Evolutionary conservation across 2,329 filamentous ascomycete genomes (phyloP).

Genomic region (Waltergamsia citrina): DNA sequence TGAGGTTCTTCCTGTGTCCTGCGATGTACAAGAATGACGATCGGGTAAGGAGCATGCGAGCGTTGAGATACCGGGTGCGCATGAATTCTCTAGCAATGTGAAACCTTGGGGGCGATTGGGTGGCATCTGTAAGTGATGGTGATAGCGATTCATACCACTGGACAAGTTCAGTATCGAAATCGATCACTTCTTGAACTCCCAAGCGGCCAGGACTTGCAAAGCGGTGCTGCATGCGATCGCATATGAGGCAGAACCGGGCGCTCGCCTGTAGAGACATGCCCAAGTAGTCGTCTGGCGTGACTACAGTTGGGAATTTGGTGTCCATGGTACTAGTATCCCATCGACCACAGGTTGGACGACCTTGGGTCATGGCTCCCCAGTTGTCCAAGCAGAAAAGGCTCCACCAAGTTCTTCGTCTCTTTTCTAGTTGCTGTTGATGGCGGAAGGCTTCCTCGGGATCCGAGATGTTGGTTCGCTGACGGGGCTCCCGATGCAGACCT

Average conservation of each 20-base stretch:
- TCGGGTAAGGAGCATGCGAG: constrained; percentile 14
- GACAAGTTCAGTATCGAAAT: constrained; percentile 16
- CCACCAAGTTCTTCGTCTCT: constrained; percentile 63
- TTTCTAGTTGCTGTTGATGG: constrained; percentile 28
- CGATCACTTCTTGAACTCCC: constrained; percentile 12
- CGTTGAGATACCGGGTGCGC: constrained; percentile 18
- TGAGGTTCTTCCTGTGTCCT: constrained; percentile 9
- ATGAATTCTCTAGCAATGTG: constrained; percentile 17
- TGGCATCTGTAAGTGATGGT: constrained; percentile 9
- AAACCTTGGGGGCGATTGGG: constrained; percentile 13
- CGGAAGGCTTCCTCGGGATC: constrained; percentile 34
- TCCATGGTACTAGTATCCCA: constrained; percentile 20
- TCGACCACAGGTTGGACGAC: constrained; percentile 38
- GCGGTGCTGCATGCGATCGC: constrained; percentile 17
- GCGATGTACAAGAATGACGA: constrained; percentile 12
- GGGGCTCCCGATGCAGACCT: constrained; percentile 56
- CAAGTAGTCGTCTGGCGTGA: constrained; percentile 13
- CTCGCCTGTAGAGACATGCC: constrained; percentile 15
- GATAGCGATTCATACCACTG: constrained; percentile 15
- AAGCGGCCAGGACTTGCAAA: constrained; percentile 16
- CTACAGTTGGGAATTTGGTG: constrained; percentile 12
- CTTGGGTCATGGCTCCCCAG: constrained; percentile 61
- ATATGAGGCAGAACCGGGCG: constrained; percentile 17
- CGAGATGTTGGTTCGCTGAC: constrained; percentile 6
- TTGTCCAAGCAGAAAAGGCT: constrained; percentile 62